Conservation (phyloP, 2,329 filamentous ascomycete species). For the Sphaerostilbella broomeana region DNA sequence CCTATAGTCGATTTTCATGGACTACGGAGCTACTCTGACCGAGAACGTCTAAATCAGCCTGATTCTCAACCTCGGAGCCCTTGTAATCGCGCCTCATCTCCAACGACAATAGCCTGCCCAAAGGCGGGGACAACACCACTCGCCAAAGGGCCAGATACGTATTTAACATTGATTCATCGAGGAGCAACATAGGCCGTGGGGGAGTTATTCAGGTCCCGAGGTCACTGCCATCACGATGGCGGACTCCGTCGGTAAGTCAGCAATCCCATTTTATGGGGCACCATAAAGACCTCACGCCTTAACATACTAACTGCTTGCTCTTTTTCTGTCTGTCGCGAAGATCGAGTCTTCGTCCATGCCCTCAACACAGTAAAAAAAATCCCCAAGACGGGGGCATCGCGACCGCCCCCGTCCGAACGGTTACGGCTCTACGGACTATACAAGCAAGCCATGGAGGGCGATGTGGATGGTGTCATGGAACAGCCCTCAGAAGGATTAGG, state of each 20-base stretch:
- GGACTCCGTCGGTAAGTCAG: constrained; percentile 34
- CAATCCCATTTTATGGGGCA: no score
- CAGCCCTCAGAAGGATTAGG: constrained; percentile 54
- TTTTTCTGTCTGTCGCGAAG: no score
- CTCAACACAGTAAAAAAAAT: constrained; percentile 99
- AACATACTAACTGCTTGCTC: no score
- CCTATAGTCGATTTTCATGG: no score
- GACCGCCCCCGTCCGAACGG: constrained; percentile 78
- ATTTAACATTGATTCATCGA: no score
- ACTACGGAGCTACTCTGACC: no score
- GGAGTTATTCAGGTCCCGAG: constrained; percentile 10
- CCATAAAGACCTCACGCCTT: no score
- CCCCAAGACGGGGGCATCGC: constrained; percentile 81
- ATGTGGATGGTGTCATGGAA: constrained; percentile 91
- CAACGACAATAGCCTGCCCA: background rate
- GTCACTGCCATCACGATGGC: constrained; percentile 27
- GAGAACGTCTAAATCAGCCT: no score
- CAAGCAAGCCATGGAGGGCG: constrained; percentile 98
- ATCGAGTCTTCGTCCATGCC: constrained; percentile 97
- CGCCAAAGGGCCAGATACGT: no score
- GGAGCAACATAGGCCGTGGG: no score
- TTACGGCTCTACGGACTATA: constrained; percentile 95
- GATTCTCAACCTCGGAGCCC: no score
- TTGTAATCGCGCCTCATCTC: background rate
- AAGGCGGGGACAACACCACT: no score